Evolutionary conservation across 768 basidiomycete species (phyloP), one percentile per base, ranked within the genome.

Genomic region (Hemileccinum rubropunctum): DNA sequence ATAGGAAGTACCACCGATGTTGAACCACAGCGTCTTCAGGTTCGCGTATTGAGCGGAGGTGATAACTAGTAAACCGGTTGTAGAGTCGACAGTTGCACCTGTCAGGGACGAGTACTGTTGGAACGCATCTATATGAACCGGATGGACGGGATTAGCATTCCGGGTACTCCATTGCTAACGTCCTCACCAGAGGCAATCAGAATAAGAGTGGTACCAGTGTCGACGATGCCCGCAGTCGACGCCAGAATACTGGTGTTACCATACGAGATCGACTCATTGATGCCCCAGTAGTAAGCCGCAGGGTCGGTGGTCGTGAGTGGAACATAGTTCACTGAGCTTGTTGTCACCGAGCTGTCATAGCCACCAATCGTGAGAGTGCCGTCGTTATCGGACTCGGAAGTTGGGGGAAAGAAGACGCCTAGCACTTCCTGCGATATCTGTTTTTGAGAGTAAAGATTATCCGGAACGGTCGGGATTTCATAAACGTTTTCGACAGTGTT

Each of bases 341-440:
- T 61, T 28, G 23, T 56, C 11, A 52, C 52, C 12, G 48, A 42
- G 2, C 10, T 18, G 13, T 66, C 66, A 40, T 54, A 58, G 0
- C 52, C 61, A 33, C 67, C 69, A 45, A 69, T 69, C 13, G 58
- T 66, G 32, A 71, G 55, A 45, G 56, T 32, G 14, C 66, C 55
- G 6, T 50, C 53, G 23, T 50, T 57, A 36, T 64, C 51, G 14
- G 63, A 45, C 13, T 42, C 57, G 13, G 60, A 45, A 20, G 48
- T 21, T 7, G 69, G 68, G 23, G 48, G 52, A 50, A 71, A 73
- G 45, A 61, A 71, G n/a, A 74, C 51, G 7, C 68, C 69, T 20
- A 74, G 43, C 0, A 64, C 56, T 11, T 65, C 52, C 2, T 58
- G 37, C 6, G 40, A 39, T 41, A 73, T 72, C 10, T 45, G 42